A percentile compares a stretch with the other conserved stretches of the same genome.
Conservation (phyloP, 106 monocot species). For the Vanilla planifolia region DNA sequence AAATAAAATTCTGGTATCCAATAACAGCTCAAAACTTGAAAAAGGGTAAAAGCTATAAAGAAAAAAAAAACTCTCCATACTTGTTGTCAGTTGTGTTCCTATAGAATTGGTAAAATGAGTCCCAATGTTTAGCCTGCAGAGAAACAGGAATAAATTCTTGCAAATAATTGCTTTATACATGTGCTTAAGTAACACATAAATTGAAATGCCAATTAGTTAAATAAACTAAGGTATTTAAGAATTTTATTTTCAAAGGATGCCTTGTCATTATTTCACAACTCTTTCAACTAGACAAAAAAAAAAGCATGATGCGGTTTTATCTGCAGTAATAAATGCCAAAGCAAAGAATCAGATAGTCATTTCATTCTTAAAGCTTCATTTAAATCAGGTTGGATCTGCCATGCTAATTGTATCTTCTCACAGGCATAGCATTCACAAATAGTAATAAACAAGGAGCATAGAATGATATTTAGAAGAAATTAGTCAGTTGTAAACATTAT, state of each 20-base stretch:
- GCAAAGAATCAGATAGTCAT: too few species aligned
- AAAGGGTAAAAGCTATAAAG: constrained; percentile 7
- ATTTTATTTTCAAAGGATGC: neutral
- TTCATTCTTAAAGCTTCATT: too few species aligned
- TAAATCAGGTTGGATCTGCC: neutral
- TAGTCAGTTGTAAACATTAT: too few species aligned
- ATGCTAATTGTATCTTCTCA: neutral
- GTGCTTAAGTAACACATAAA: neutral
- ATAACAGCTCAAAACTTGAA: neutral
- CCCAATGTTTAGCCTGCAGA: constrained; percentile 89
- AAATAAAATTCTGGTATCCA: too few species aligned
- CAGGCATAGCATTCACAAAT: too few species aligned
- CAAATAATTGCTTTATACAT: neutral
- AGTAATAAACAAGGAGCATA: too few species aligned
- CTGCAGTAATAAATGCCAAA: too few species aligned
- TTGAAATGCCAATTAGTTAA: neutral
- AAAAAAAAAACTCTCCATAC: constrained; percentile 46
- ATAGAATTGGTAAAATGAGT: constrained; percentile 91
- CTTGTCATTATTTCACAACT: neutral
- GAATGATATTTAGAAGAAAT: too few species aligned
- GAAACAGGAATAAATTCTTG: neutral
- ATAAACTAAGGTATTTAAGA: neutral
- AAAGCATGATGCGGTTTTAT: neutral
- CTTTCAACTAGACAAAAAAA: neutral
- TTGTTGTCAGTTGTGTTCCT: constrained; percentile 97